Evolutionary conservation across 805 yeast genomes (phyloP), one percentile per base, ranked within the genome.

Genomic region (Starmerella vaccinii): DNA sequence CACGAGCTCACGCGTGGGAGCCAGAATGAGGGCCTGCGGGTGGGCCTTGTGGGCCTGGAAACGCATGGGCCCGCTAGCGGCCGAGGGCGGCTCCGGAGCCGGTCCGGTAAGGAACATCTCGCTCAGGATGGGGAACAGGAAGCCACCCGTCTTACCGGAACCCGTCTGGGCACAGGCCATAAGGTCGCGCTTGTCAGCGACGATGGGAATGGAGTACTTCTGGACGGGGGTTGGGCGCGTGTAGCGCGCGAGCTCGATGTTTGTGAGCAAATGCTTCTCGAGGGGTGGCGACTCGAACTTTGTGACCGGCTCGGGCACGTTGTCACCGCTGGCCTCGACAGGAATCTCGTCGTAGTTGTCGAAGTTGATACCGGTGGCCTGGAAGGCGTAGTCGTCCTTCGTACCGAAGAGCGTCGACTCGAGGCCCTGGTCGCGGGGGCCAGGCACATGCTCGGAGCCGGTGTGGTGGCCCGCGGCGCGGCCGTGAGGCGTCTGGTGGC

Each of bases 121-220:
- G 45, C 95, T 84, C 62, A 92, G 76, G 50, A 92, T 95, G 57
- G 99, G 98, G 84, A 92, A 92, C 67, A 92, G 75, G 78, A 92
- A 92, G 60, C 98, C 99, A 77, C 97, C 98, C 66, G 99, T 92
- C 75, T 92, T 92, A 79, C 99, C 99, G 53, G 97, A 89, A 82
- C 95, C 95, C 61, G 95, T 86, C 75, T 87, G 95, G 53, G 95
- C 95, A 78, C 95, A 87, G 33, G 95, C 95, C 95, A 86, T 87
- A 71, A 86, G 77, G 71, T 86, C 95, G 71, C 95, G 80, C 63
- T 89, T 87, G 54, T 74, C 80, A 53, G 90, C 86, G 59, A 87
- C 90, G 58, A 87, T 86, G 59, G 95, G 95, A 57, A 87, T 83
- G 41, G 95, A 87, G 76, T 86, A 86, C 71, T 87, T 87, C 69